Evolutionary conservation across 176 grass and related monocot species (phyloP), one percentile per base, ranked within the genome.

Genomic region (Musa troglodytarum): DNA sequence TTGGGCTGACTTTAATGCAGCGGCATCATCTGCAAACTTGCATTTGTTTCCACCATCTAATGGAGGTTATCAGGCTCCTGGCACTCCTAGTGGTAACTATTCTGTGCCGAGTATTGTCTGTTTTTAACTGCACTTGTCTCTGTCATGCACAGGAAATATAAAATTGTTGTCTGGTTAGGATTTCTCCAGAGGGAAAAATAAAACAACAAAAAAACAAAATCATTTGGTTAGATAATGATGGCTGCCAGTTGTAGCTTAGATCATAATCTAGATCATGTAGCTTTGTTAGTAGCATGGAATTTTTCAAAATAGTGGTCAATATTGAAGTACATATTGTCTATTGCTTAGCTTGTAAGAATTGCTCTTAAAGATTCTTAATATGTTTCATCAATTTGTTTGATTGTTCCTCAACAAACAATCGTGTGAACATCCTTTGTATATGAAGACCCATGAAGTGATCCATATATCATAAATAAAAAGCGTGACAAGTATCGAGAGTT

Each of bases 31-130:
- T 75, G 87, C 86, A 53, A 92, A 83, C 54, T 71, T 98, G 57
- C 88, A 87, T 74, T 70, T 83, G 69, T 94, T 93, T 74, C 94
- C 95, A 3, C 90, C 88, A 8, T 63, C 63, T 13, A 77, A 65
- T 28, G 86, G 83, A 78, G 83, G 82, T 65, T 85, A 90, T 74
- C 90, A 77, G 67, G 85, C 85, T 26, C 86, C 88, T 52, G 77
- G 85, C 17, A 78, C 14, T 74, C 80, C 87, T 72, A 34, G 65
- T 74, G 84, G 88, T 91, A 82, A 63, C 43, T 21, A 82, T 77
- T 43, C 43, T 19, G 11, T 74, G n/a, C 29, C 24, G 24, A 12
- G 66, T 22, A 21, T 75, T 15, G 0, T 64, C 2, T 17, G 3
- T 11, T 11, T 72, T 53, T 1, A 19, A 19, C 21, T 62, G 57